Evolutionary conservation across 2,329 filamentous ascomycete species (phyloP).

Genomic region (Botrytis hyacinthi): DNA sequence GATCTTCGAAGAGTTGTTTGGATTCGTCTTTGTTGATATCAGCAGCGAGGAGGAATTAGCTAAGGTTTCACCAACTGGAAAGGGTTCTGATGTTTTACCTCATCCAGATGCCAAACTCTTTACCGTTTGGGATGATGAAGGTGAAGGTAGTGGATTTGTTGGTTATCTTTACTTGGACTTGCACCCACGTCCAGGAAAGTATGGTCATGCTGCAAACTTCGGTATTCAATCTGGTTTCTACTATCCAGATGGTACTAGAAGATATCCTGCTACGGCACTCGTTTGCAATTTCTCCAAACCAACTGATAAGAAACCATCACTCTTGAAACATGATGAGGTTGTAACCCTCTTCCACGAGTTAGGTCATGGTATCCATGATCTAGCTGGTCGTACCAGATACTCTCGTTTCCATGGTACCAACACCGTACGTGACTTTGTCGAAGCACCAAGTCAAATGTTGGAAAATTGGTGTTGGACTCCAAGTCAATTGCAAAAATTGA

Average conservation of each 20-base stretch:
- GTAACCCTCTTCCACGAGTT: slow-evolving; percentile 80
- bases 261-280: slow-evolving; percentile 74
- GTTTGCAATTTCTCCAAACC: slow-evolving; percentile 87
- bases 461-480: slow-evolving; percentile 76
- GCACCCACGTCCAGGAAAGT: slow-evolving; percentile 77
- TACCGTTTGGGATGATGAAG: slow-evolving; percentile 76
- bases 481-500: slow-evolving; percentile 62
- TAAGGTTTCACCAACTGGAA: slow-evolving; percentile 34
- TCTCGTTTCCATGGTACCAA: slow-evolving; percentile 67
- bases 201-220: slow-evolving; percentile 83
- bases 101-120: slow-evolving; percentile 81
- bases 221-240: slow-evolving; percentile 72
- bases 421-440: slow-evolving; percentile 67
- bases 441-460: slow-evolving; percentile 70
- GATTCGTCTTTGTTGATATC: slow-evolving; percentile 74
- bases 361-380: slow-evolving; percentile 68
- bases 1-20: slow-evolving; percentile 82
- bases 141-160: slow-evolving; percentile 68
- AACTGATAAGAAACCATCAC: slow-evolving; percentile 69
- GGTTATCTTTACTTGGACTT: slow-evolving; percentile 83
- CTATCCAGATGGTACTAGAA: slow-evolving; percentile 63
- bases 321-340: slow-evolving; percentile 81
- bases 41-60: slow-evolving; percentile 54
- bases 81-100: slow-evolving; percentile 59
- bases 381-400: slow-evolving; percentile 61